phyloP scores from a whole-genome alignment of 1,284 basidiomycete species.

The Malassezia caprae region DNA sequence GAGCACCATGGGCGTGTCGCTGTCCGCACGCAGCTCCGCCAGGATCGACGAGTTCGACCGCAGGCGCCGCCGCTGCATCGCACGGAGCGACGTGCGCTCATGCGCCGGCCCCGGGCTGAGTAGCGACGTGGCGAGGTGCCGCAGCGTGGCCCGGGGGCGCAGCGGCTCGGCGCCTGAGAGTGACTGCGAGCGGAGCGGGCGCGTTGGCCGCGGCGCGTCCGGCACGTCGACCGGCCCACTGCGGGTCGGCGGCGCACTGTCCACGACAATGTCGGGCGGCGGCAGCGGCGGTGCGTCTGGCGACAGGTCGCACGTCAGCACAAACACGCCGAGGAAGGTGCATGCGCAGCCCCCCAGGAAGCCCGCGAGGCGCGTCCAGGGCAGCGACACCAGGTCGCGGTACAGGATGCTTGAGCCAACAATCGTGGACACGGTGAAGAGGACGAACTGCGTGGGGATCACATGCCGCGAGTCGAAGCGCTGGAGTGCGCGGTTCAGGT shows the following conservation, averaged over 20 bases:
- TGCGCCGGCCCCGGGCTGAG: background rate
- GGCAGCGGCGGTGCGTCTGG: background rate
- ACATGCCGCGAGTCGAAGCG: conserved; percentile 35
- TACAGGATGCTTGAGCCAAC: conserved; percentile 85
- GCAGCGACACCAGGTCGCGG: conserved; percentile 64
- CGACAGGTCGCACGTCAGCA: conserved; percentile 24
- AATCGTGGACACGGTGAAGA: conserved; percentile 66
- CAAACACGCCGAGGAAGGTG: conserved; percentile 73
- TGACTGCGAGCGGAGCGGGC: background rate
- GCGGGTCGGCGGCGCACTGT: background rate
- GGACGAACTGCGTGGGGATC: conserved; percentile 77
- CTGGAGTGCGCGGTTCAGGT: conserved; percentile 61
- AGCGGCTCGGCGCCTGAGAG: background rate
- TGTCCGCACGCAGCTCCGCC: background rate
- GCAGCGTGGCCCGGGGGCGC: background rate
- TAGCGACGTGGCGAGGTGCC: background rate
- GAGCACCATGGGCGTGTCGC: background rate
- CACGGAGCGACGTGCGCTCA: background rate
- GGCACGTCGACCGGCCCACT: background rate
- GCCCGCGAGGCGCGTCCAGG: conserved; percentile 59
- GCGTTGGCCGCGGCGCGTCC: background rate
- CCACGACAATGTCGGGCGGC: background rate
- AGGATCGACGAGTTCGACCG: background rate
- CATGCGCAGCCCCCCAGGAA: conserved; percentile 72
- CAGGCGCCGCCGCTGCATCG: background rate